Evolutionary conservation across 2,329 filamentous ascomycete genomes (phyloP).

Genomic region (Phaeosphaeriaceae sp.): DNA sequence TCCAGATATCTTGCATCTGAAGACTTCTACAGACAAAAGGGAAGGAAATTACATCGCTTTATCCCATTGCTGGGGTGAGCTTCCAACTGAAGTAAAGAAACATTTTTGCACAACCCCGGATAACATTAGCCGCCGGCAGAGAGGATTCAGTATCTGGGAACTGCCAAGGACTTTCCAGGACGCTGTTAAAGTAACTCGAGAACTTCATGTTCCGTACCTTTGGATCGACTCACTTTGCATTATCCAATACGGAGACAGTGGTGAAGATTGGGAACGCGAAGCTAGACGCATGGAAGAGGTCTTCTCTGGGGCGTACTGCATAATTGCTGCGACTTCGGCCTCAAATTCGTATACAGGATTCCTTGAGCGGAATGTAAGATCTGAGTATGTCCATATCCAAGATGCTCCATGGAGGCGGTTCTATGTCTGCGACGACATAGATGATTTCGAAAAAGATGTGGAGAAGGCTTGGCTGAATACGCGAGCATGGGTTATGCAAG

Average conservation of each 20-base stretch:
- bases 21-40: conserved; percentile 2
- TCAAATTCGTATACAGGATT: conserved; percentile 20
- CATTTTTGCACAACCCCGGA: conserved; percentile 18
- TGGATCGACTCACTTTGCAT: conserved; percentile 17
- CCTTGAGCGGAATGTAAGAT: conserved; percentile 9
- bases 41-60: conserved; percentile 16
- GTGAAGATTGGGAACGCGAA: conserved; percentile 6
- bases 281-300: conserved; percentile 4
- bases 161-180: conserved; percentile 13
- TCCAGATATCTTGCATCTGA: conserved; percentile 14
- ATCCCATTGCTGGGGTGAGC: conserved; percentile 26
- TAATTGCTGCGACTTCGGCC: conserved; percentile 15
- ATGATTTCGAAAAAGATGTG: background rate
- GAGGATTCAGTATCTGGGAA: conserved; percentile 16
- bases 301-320: conserved; percentile 5
- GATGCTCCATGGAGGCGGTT: conserved; percentile 7
- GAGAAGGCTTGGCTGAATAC: conserved; percentile 20
- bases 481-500: conserved; percentile 21
- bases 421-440: conserved; percentile 17
- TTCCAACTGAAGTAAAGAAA: conserved; percentile 7
- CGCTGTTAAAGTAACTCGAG: conserved; percentile 3
- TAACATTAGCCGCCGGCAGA: conserved; percentile 9
- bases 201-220: conserved; percentile 6
- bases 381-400: conserved; percentile 11
- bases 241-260: conserved; percentile 1